Percentiles rank a stretch among this genome's conserved stretches.
Conservation (phyloP, 495 filamentous ascomycete genomes). For the Aspergillus saccharolyticus region DNA sequence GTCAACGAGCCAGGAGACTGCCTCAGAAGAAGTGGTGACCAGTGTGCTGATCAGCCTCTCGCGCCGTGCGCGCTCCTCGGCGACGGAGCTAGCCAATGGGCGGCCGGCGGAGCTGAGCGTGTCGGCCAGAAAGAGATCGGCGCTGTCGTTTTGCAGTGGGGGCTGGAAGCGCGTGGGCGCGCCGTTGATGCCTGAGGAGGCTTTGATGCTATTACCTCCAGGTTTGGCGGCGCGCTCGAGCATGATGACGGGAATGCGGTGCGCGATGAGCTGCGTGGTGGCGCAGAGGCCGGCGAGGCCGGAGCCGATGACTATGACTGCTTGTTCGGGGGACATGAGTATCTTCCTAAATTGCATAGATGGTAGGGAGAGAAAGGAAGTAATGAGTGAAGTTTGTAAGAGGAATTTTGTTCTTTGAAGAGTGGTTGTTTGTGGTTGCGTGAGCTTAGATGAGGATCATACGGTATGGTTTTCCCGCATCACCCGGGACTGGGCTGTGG, state of each 20-base stretch:
- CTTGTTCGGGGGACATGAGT: neutral
- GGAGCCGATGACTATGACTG: constrained; percentile 19
- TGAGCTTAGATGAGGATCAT: too few species aligned
- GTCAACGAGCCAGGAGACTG: constrained; percentile 48
- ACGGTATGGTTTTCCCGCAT: too few species aligned
- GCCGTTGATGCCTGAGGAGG: constrained; percentile 59
- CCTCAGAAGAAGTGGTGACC: constrained; percentile 32
- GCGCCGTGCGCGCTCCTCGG: constrained; percentile 16
- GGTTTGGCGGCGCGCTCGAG: constrained; percentile 52
- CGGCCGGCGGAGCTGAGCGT: constrained; percentile 44
- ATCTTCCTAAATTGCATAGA: neutral
- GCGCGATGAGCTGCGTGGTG: constrained; percentile 40
- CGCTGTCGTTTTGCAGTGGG: constrained; percentile 9
- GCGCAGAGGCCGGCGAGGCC: constrained; percentile 20
- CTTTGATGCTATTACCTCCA: constrained; percentile 60
- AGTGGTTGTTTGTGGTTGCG: too few species aligned
- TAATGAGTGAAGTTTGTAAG: neutral
- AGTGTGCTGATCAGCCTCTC: constrained; percentile 40
- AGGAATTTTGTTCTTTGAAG: too few species aligned
- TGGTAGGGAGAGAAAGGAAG: neutral
- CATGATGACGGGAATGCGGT: constrained; percentile 41
- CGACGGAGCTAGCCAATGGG: neutral
- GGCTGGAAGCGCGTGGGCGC: constrained; percentile 49
- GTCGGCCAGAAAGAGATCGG: constrained; percentile 46
- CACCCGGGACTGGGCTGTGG: too few species aligned